Percentiles rank a stretch among this genome's conserved stretches.
These are phyloP conservation scores for Chalciporus sphaerocephalus DNA, from an alignment of 768 basidiomycete genomes.

Conservation along the genomic window DNA sequence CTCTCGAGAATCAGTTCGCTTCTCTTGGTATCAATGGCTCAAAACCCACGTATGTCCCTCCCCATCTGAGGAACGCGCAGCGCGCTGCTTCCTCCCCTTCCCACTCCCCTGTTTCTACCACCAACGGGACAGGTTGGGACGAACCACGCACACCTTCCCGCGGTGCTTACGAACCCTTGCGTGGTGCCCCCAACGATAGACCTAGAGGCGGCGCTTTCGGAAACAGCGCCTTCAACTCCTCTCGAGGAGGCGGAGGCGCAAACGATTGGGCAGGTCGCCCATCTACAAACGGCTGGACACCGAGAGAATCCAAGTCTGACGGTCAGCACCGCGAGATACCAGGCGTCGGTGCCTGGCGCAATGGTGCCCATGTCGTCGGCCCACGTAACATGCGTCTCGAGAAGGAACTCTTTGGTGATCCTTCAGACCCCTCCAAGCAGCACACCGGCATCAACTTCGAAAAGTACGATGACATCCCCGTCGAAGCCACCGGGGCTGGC, in stretches of 20 bases:
- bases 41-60: conserved; percentile 84
- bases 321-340: conserved; percentile 48
- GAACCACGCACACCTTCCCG: conserved; percentile 70
- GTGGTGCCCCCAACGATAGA: conserved; percentile 39
- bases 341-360: conserved; percentile 72
- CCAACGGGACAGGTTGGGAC: conserved; percentile 69
- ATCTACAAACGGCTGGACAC: conserved; percentile 37
- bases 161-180: conserved; percentile 38
- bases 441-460: conserved; percentile 99
- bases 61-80: conserved; percentile 82
- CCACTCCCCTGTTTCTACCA: conserved; percentile 29
- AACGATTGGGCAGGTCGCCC: conserved; percentile 42
- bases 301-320: conserved; percentile 29
- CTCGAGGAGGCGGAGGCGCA: conserved; percentile 29
- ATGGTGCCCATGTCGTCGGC: conserved; percentile 84
- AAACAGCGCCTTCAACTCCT: conserved; percentile 33
- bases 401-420: conserved; percentile 94
- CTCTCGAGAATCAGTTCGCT: conserved; percentile 72
- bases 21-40: conserved; percentile 66
- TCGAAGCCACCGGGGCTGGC: conserved; percentile 94
- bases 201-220: conserved; percentile 39
- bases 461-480: conserved; percentile 99
- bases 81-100: conserved; percentile 67
- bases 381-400: conserved; percentile 82
- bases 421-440: conserved; percentile 78